phyloP scores from a whole-genome alignment of 2,329 filamentous ascomycete genomes.

The Aspergillus sclerotialis region DNA sequence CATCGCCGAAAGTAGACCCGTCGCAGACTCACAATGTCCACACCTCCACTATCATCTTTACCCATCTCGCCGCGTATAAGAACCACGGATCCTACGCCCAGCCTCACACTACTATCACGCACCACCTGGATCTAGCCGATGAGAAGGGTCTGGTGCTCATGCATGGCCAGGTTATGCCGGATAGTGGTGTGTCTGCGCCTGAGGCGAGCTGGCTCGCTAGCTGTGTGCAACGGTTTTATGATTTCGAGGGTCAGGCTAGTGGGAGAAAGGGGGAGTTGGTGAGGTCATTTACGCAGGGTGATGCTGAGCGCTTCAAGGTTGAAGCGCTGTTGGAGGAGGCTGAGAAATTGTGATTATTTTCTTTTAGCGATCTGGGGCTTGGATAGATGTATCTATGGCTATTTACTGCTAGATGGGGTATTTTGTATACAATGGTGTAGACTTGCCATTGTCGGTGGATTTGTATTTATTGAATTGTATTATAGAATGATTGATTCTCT shows the following conservation, averaged over 20 bases:
- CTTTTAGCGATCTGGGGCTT: too few species aligned
- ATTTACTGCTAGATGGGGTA: too few species aligned
- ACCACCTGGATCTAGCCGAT: slow-evolving; percentile 72
- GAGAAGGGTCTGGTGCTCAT: slow-evolving; percentile 76
- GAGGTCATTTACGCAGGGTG: slow-evolving; percentile 74
- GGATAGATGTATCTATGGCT: too few species aligned
- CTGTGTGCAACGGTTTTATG: slow-evolving; percentile 91
- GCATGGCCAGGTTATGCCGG: slow-evolving; percentile 72
- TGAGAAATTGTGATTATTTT: slow-evolving; percentile 57
- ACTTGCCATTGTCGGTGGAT: too few species aligned
- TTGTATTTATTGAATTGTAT: too few species aligned
- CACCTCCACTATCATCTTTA: slow-evolving; percentile 79
- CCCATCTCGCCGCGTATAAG: slow-evolving; percentile 89
- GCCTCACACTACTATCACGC: slow-evolving; percentile 89
- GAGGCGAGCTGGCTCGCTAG: slow-evolving; percentile 87
- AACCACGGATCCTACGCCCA: slow-evolving; percentile 78
- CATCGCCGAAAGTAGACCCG: slow-evolving; percentile 12
- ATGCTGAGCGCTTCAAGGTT: slow-evolving; percentile 66
- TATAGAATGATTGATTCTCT: too few species aligned
- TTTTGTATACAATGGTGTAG: too few species aligned
- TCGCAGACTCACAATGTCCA: slow-evolving; percentile 42
- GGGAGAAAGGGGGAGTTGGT: slow-evolving; percentile 63
- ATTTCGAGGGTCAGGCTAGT: slow-evolving; percentile 48
- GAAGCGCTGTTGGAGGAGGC: slow-evolving; percentile 83
- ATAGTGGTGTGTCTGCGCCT: slow-evolving; percentile 66